Conservation (phyloP, 164 flowering plant genomes). For the Berberis vulgaris region DNA sequence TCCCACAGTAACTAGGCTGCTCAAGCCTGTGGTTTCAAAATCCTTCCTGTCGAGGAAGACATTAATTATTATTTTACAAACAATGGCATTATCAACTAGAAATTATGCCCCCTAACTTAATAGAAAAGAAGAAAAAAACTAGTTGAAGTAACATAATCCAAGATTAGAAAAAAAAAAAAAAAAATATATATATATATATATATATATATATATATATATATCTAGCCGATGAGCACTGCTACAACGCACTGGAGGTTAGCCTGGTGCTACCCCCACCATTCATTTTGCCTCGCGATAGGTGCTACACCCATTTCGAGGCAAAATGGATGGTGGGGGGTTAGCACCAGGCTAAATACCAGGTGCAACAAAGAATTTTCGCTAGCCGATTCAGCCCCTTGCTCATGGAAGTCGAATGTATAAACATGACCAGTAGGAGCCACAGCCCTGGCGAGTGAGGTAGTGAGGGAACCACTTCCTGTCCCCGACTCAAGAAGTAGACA, state of each 20-base stretch:
- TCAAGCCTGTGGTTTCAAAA: constrained; percentile 77
- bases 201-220: too few species aligned
- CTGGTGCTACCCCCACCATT: too few species aligned
- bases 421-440: constrained; percentile 86
- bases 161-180: too few species aligned
- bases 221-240: too few species aligned
- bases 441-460: constrained; percentile 82
- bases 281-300: too few species aligned
- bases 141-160: not conserved
- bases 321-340: too few species aligned
- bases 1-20: constrained; percentile 41
- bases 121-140: not conserved
- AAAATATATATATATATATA: too few species aligned
- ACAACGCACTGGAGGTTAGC: too few species aligned
- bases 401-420: constrained; percentile 89
- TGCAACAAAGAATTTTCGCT: too few species aligned
- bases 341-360: too few species aligned
- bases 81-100: not conserved
- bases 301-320: too few species aligned
- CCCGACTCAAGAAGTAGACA: constrained; percentile 84
- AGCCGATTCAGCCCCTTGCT: constrained; percentile 74
- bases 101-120: not conserved
- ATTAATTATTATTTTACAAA: too few species aligned
- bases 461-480: constrained; percentile 85
- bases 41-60: constrained; percentile 48